phyloP scores from a whole-genome alignment of 2,329 filamentous ascomycete species.

The Leptodontidium sp. region DNA sequence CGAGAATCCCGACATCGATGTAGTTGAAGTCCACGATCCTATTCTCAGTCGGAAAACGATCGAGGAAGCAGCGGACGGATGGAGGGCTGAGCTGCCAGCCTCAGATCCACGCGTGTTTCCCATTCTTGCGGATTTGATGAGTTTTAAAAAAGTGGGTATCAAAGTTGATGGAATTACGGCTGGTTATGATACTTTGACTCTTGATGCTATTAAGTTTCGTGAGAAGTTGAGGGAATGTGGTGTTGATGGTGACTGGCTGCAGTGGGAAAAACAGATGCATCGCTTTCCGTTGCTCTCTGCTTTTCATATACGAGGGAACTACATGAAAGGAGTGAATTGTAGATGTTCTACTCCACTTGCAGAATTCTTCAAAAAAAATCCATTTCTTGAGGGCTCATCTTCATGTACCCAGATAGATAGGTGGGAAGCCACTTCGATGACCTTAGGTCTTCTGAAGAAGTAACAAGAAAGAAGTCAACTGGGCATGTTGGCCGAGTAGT shows the following conservation, averaged over 20 bases:
- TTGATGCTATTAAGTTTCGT: constrained; percentile 34
- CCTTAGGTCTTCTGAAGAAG: too few species aligned
- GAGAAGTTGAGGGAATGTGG: constrained; percentile 29
- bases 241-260: constrained; percentile 36
- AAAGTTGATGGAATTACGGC: constrained; percentile 38
- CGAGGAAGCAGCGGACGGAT: constrained; percentile 30
- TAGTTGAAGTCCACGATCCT: constrained; percentile 28
- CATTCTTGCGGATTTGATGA: constrained; percentile 32
- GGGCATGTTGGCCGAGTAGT: too few species aligned
- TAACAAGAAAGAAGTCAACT: too few species aligned
- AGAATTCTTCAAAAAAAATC: too few species aligned
- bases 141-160: constrained; percentile 29
- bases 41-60: constrained; percentile 32
- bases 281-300: constrained; percentile 36
- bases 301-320: constrained; percentile 30
- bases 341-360: constrained; percentile 1
- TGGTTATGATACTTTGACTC: constrained; percentile 32
- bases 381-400: too few species aligned
- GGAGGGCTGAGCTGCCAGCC: constrained; percentile 28
- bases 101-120: constrained; percentile 35
- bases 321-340: constrained; percentile 33
- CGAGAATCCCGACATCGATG: constrained; percentile 34
- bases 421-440: too few species aligned
- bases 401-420: too few species aligned
- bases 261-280: constrained; percentile 41